These are phyloP conservation scores for Lasiosphaeria miniovina DNA, from an alignment of 495 filamentous ascomycete species.

Conservation along the genomic window DNA sequence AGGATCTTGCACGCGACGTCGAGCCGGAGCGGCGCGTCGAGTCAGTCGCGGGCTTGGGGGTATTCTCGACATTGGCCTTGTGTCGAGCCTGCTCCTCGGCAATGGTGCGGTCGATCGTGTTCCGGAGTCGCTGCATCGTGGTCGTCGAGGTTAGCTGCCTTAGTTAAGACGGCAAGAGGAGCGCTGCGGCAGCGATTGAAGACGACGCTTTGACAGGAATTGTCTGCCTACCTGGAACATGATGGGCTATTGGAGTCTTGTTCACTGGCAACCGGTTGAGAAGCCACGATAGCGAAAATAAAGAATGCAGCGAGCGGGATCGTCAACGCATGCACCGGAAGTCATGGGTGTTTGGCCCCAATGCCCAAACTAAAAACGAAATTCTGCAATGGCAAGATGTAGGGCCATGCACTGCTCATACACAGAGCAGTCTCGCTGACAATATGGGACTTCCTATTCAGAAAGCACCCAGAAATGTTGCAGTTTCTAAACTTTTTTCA, in stretches of 20 bases:
- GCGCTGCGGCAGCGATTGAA: too few species aligned
- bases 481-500: too few species aligned
- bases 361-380: too few species aligned
- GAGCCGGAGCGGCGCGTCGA: conserved; percentile 50
- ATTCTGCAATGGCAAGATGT: too few species aligned
- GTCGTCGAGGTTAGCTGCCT: neutral
- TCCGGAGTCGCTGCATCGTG: conserved; percentile 67
- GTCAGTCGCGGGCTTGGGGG: conserved; percentile 39
- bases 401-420: too few species aligned
- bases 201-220: neutral
- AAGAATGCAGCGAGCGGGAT: too few species aligned
- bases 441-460: too few species aligned
- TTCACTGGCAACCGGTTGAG: neutral
- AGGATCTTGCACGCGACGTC: conserved; percentile 46
- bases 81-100: conserved; percentile 81
- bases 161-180: too few species aligned
- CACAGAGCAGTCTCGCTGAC: too few species aligned
- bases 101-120: conserved; percentile 79
- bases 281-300: neutral
- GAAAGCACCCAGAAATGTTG: too few species aligned
- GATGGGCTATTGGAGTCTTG: conserved; percentile 3
- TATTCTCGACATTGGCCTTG: conserved; percentile 39
- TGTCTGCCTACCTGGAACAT: conserved; percentile 49
- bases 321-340: too few species aligned
- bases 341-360: too few species aligned